A percentile compares a stretch with the other conserved stretches of the same genome.
Conservation (phyloP, 768 basidiomycete species). For the Zangia roseola region DNA sequence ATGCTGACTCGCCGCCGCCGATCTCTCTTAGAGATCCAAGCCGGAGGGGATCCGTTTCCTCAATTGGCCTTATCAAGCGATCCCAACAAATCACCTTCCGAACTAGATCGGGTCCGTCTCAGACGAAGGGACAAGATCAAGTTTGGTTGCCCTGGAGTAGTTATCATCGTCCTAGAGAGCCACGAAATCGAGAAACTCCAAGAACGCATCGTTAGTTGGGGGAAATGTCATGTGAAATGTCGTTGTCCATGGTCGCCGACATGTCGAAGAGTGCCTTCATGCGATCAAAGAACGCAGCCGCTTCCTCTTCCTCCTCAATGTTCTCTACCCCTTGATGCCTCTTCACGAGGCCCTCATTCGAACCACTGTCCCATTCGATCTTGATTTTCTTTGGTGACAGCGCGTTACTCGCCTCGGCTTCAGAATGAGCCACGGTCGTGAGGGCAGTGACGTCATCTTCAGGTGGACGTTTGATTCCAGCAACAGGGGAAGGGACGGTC, state of each 20-base stretch:
- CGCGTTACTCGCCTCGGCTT: constrained; percentile 39
- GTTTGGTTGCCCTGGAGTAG: constrained; percentile 67
- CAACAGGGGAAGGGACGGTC: constrained; percentile 28
- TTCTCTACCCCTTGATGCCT: constrained; percentile 38
- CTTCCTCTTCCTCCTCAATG: constrained; percentile 68
- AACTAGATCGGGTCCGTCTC: constrained; percentile 74
- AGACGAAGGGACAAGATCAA: constrained; percentile 69
- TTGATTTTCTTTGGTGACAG: constrained; percentile 73
- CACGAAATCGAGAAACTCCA: constrained; percentile 66
- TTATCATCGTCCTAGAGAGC: constrained; percentile 57
- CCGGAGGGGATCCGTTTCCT: constrained; percentile 57
- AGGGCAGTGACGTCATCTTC: constrained; percentile 34
- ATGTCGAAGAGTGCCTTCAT: constrained; percentile 64
- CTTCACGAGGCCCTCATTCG: constrained; percentile 48
- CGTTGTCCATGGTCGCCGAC: constrained; percentile 39
- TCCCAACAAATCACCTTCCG: constrained; percentile 54
- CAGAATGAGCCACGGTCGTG: constrained; percentile 32
- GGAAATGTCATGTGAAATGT: constrained; percentile 47
- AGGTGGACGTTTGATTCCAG: constrained; percentile 34
- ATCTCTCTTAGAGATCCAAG: constrained; percentile 67
- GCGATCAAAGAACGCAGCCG: constrained; percentile 57
- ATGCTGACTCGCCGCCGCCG: constrained; percentile 72
- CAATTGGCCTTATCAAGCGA: constrained; percentile 49
- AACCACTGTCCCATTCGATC: constrained; percentile 67
- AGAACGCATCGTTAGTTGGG: constrained; percentile 41